A percentile compares a stretch with the other conserved stretches of the same genome.
These are phyloP conservation scores for Trametes elegans DNA, from an alignment of 768 basidiomycete species.

Conservation along the genomic window DNA sequence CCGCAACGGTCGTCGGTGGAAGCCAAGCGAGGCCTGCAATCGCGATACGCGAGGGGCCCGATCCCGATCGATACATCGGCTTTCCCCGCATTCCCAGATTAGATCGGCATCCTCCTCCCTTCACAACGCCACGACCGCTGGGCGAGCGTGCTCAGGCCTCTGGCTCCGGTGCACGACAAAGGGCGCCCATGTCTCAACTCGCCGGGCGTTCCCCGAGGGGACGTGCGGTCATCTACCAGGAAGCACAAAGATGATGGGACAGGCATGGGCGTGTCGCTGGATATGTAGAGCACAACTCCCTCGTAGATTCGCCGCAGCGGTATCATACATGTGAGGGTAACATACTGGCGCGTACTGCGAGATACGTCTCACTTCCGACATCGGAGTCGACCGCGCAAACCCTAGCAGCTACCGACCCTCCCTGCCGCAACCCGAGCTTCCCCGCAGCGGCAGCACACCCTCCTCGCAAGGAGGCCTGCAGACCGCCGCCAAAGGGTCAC, in stretches of 20 bases:
- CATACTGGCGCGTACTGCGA: too few species aligned
- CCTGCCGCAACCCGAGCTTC: background rate
- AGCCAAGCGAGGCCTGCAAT: slow-evolving; percentile 1
- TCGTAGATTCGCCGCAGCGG: background rate
- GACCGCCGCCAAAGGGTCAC: background rate
- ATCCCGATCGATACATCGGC: slow-evolving; percentile 16
- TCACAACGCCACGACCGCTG: slow-evolving; percentile 7
- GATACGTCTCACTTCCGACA: too few species aligned
- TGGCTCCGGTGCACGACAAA: background rate
- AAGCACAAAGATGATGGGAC: too few species aligned
- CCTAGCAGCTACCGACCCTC: background rate
- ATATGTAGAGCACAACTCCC: too few species aligned
- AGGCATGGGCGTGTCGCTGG: background rate
- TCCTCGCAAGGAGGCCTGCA: slow-evolving; percentile 8
- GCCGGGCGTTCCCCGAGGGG: too few species aligned
- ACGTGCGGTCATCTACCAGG: too few species aligned
- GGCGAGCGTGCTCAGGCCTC: background rate
- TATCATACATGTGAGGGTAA: slow-evolving; percentile 6
- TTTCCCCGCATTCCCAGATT: slow-evolving; percentile 15
- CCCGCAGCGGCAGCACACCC: background rate
- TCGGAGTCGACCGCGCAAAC: too few species aligned
- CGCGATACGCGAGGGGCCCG: slow-evolving; percentile 14
- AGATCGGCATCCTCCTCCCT: slow-evolving; percentile 9
- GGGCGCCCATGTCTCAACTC: slow-evolving; percentile 5
- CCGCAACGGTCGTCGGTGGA: background rate